Evolutionary conservation across 2,329 filamentous ascomycete species (phyloP).

Genomic region (Aureobasidium namibiae): DNA sequence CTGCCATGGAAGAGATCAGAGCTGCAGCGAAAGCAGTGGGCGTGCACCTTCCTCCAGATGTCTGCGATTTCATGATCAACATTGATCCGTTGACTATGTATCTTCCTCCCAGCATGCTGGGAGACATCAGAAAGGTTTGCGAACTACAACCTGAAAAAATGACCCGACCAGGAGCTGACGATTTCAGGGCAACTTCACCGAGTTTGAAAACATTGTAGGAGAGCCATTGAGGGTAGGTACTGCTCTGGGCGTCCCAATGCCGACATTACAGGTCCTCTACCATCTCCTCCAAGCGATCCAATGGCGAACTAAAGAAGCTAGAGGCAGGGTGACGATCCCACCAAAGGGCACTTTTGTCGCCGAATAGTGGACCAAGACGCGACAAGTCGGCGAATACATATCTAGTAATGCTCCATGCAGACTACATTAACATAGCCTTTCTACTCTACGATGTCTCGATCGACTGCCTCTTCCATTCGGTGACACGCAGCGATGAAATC

Average conservation of each 20-base stretch:
- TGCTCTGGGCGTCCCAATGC: constrained; percentile 40
- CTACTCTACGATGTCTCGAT: too few species aligned
- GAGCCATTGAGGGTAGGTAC: constrained; percentile 48
- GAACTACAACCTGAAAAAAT: neutral
- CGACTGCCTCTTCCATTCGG: too few species aligned
- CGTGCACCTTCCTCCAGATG: constrained; percentile 32
- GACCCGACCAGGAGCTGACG: neutral
- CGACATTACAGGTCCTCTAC: constrained; percentile 43
- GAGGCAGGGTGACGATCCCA: constrained; percentile 8
- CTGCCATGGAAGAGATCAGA: constrained; percentile 44
- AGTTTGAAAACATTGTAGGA: constrained; percentile 49
- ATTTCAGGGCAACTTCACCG: constrained; percentile 43
- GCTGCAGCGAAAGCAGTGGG: constrained; percentile 36
- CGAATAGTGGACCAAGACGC: neutral
- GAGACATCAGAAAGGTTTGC: constrained; percentile 40
- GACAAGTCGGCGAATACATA: neutral
- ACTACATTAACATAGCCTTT: neutral
- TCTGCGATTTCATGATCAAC: constrained; percentile 39
- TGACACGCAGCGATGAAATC: too few species aligned
- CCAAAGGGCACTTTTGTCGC: constrained; percentile 16
- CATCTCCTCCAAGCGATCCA: constrained; percentile 42
- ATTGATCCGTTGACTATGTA: constrained; percentile 43
- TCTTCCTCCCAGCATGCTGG: constrained; percentile 47
- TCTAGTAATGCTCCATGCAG: neutral
- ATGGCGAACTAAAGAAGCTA: constrained; percentile 21